These are phyloP conservation scores for Artomyces pyxidatus DNA, from an alignment of 768 basidiomycete genomes.

Conservation along the genomic window DNA sequence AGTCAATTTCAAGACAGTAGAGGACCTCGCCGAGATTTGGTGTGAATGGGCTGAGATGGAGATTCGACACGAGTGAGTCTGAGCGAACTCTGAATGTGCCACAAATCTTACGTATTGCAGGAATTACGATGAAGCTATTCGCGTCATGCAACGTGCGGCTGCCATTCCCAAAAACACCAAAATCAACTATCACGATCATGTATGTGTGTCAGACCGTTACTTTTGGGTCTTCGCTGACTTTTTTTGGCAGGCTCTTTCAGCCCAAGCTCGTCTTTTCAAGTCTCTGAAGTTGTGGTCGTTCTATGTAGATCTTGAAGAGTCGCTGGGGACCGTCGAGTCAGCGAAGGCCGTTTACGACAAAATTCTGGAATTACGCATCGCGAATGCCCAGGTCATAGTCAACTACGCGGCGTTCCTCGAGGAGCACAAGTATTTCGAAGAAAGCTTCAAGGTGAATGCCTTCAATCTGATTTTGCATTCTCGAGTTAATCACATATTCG, in stretches of 20 bases:
- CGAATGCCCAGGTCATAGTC: conserved; percentile 95
- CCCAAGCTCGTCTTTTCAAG: conserved; percentile 91
- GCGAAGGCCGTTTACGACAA: conserved; percentile 93
- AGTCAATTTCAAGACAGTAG: conserved; percentile 89
- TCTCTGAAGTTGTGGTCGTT: conserved; percentile 98
- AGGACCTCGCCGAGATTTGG: conserved; percentile 97
- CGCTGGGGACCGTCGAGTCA: conserved; percentile 88
- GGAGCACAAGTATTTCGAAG: conserved; percentile 97
- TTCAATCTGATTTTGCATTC: background rate
- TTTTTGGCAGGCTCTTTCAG: conserved; percentile 56
- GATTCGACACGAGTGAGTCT: conserved; percentile 81
- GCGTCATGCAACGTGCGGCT: conserved; percentile 95
- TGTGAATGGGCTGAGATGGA: conserved; percentile 99
- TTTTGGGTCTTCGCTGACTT: conserved; percentile 10
- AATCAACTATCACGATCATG: conserved; percentile 93
- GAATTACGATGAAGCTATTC: conserved; percentile 92
- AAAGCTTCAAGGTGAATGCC: conserved; percentile 80
- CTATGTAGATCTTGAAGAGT: conserved; percentile 96
- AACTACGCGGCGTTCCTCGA: conserved; percentile 97
- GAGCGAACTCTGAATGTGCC: background rate
- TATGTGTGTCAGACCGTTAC: conserved; percentile 29
- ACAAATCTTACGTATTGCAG: conserved; percentile 33
- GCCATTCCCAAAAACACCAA: conserved; percentile 85
- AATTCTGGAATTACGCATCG: conserved; percentile 92
- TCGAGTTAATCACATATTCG: background rate